A percentile compares a stretch with the other conserved stretches of the same genome.
These are phyloP conservation scores for Triadica sebifera DNA, from an alignment of 345 rosid genomes.

Conservation along the genomic window DNA sequence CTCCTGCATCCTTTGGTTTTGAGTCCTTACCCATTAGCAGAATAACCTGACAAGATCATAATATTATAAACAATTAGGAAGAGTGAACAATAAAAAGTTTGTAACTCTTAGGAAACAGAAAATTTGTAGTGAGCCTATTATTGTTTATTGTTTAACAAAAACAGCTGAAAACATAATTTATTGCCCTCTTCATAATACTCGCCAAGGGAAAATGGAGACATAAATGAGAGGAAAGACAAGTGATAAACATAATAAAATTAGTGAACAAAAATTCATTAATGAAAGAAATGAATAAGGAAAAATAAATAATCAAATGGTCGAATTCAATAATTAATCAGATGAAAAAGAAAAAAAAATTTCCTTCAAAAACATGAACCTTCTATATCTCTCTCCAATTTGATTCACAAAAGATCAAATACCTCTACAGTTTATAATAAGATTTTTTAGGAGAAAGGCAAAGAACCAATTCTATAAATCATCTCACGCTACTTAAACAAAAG, in stretches of 20 bases:
- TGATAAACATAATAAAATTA: neutral
- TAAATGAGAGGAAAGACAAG: neutral
- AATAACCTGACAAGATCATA: neutral
- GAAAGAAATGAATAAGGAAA: neutral
- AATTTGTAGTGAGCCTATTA: neutral
- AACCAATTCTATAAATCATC: too few relatives aligned
- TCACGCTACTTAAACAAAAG: neutral
- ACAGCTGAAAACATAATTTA: neutral
- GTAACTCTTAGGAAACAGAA: neutral
- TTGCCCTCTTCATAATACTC: neutral
- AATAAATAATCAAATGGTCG: neutral
- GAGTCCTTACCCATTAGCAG: slow-evolving; percentile 64
- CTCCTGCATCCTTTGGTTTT: slow-evolving; percentile 49
- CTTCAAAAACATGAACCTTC: neutral
- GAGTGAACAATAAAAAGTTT: neutral
- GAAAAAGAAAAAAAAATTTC: neutral
- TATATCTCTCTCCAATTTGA: neutral
- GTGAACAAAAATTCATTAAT: neutral
- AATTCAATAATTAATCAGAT: neutral
- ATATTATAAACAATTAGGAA: neutral
- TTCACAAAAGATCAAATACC: neutral
- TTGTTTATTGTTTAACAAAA: neutral
- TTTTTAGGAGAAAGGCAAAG: too few relatives aligned
- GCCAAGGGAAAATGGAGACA: neutral
- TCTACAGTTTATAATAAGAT: too few relatives aligned